Evolutionary conservation across 257 asterid species (phyloP).

Genomic region (Prunella vulgaris): DNA sequence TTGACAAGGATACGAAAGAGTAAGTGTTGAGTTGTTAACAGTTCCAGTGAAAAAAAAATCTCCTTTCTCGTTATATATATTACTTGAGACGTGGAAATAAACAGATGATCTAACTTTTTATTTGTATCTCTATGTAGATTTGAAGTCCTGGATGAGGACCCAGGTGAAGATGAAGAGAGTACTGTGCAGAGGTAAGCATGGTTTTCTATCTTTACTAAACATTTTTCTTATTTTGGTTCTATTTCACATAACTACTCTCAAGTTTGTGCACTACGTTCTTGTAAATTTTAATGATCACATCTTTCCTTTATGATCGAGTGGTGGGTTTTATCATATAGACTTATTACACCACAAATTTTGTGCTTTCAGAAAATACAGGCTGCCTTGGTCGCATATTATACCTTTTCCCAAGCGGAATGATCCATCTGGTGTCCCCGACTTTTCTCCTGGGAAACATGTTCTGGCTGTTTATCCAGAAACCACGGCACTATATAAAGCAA

Average conservation of each 20-base stretch:
- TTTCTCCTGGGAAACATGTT: conserved; percentile 82
- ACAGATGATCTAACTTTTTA: background rate
- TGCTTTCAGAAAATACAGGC: conserved; percentile 81
- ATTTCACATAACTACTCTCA: background rate
- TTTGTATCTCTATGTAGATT: conserved; percentile 41
- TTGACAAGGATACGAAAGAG: conserved; percentile 90
- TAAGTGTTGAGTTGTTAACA: conserved; percentile 31
- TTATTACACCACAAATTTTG: conserved; percentile 6
- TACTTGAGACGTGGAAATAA: background rate
- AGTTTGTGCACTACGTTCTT: background rate
- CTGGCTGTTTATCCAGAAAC: conserved; percentile 97
- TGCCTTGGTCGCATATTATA: conserved; percentile 83
- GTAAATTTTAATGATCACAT: background rate
- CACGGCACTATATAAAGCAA: conserved; percentile 91
- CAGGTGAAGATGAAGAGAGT: conserved; percentile 97
- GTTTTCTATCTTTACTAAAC: background rate
- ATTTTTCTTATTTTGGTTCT: conserved; percentile 5
- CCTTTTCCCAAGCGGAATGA: conserved; percentile 86
- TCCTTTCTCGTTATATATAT: background rate
- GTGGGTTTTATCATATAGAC: background rate
- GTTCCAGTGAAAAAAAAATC: background rate
- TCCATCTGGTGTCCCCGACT: conserved; percentile 61
- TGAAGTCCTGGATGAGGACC: conserved; percentile 96
- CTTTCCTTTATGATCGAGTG: background rate
- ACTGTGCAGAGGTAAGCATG: conserved; percentile 67